phyloP scores from a whole-genome alignment of 768 basidiomycete species.

The Russula foetens region DNA sequence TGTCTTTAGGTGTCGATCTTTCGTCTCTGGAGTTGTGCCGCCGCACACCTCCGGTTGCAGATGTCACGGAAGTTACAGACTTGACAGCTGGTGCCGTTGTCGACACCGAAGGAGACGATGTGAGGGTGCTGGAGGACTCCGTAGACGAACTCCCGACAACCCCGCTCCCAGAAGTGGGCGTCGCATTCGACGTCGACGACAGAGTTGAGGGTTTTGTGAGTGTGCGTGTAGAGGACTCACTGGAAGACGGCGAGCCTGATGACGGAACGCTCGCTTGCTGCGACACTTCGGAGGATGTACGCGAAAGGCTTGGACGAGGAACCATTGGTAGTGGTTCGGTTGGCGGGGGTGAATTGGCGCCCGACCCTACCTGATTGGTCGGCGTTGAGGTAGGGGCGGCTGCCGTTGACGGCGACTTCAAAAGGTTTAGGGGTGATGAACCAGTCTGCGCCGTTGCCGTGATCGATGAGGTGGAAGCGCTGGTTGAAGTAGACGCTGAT shows the following conservation, averaged over 20 bases:
- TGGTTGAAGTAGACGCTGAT: not conserved
- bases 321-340: conserved; percentile 1
- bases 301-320: conserved; percentile 5
- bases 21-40: conserved; percentile 1
- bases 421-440: conserved; percentile 13
- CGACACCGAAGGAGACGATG: not conserved
- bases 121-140: not conserved
- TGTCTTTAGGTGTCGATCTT: not conserved
- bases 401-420: conserved; percentile 13
- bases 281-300: conserved; percentile 4
- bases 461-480: conserved; percentile 3
- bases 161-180: not conserved
- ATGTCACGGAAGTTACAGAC: not conserved
- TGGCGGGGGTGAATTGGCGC: not conserved
- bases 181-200: not conserved
- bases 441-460: not conserved
- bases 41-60: not conserved
- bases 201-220: conserved; percentile 1
- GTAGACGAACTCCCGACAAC: not conserved
- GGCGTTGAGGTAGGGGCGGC: not conserved
- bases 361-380: conserved; percentile 1
- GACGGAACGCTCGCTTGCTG: not conserved
- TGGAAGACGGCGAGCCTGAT: conserved; percentile 11
- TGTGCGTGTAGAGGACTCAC: conserved; percentile 13
- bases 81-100: not conserved